Evolutionary conservation across 805 yeast species (phyloP).

Genomic region (Metschnikowia sp.): DNA sequence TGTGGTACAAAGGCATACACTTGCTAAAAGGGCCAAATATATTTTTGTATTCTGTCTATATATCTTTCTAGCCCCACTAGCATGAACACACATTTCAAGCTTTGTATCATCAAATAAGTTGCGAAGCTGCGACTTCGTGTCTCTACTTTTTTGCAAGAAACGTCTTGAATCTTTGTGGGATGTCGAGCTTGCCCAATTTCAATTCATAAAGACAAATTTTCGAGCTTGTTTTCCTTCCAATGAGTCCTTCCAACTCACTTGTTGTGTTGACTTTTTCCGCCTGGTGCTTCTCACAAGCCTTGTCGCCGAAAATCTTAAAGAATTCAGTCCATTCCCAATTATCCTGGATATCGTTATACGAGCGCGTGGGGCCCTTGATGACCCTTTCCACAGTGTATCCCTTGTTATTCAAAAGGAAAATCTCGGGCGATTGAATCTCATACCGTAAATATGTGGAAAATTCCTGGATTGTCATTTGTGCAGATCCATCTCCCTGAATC

Average conservation of each 20-base stretch:
- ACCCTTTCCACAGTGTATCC: conserved; percentile 91
- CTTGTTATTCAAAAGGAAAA: conserved; percentile 73
- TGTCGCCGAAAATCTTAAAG: conserved; percentile 63
- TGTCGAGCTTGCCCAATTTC: conserved; percentile 24
- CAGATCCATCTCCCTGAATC: conserved; percentile 89
- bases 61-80: too few relatives aligned
- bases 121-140: neutral
- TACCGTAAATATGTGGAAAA: conserved; percentile 59
- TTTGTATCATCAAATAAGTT: conserved; percentile 20
- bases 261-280: conserved; percentile 16
- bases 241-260: conserved; percentile 20
- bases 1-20: too few relatives aligned
- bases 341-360: conserved; percentile 78
- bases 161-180: conserved; percentile 20
- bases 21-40: too few relatives aligned
- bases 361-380: conserved; percentile 70
- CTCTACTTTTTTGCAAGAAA: neutral
- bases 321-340: conserved; percentile 78
- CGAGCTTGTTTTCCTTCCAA: conserved; percentile 9
- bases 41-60: too few relatives aligned
- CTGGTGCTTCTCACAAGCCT: conserved; percentile 18
- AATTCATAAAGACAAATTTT: conserved; percentile 26
- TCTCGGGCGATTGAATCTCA: conserved; percentile 54
- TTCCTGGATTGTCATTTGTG: conserved; percentile 92
- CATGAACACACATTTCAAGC: conserved; percentile 43